A percentile compares a stretch with the other conserved stretches of the same genome.
Evolutionary conservation across 2,329 filamentous ascomycete species (phyloP).

Genomic region (Beauveria asiatica): DNA sequence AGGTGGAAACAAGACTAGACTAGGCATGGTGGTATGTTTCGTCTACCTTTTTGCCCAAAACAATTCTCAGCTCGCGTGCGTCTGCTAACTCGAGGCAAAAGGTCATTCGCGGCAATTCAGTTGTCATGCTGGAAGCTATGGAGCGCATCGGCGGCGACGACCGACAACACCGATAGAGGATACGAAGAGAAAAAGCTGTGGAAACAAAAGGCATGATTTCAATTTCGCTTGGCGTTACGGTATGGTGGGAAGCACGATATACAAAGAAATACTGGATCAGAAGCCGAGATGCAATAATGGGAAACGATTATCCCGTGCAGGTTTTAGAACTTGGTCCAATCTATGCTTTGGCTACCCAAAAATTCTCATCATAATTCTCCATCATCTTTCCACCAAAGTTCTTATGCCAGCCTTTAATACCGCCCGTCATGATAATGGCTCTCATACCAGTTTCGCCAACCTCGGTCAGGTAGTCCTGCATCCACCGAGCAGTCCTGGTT

Average conservation of each 20-base stretch:
- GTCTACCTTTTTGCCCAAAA: not conserved
- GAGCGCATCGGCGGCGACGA: constrained; percentile 59
- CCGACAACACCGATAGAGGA: constrained; percentile 26
- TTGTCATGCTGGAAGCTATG: constrained; percentile 90
- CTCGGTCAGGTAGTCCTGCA: constrained; percentile 46
- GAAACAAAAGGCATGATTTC: constrained; percentile 14
- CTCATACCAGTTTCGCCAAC: constrained; percentile 34
- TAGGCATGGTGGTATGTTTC: constrained; percentile 80
- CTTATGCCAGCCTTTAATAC: constrained; percentile 48
- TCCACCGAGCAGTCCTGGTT: constrained; percentile 44
- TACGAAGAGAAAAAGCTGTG: not conserved
- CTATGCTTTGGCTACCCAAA: constrained; percentile 21
- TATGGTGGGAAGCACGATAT: constrained; percentile 14
- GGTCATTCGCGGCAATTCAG: constrained; percentile 95
- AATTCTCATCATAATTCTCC: constrained; percentile 40
- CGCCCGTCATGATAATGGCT: constrained; percentile 40
- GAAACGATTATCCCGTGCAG: not conserved
- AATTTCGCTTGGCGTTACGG: constrained; percentile 28
- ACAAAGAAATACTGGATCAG: constrained; percentile 14
- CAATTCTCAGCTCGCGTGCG: not conserved
- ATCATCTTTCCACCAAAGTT: constrained; percentile 38
- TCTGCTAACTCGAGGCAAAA: constrained; percentile 23
- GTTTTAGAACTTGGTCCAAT: not conserved
- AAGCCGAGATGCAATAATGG: constrained; percentile 13
- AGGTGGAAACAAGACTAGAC: constrained; percentile 77